Evolutionary conservation across 768 basidiomycete species (phyloP).

Genomic region (Cystofilobasidium bisporidii): DNA sequence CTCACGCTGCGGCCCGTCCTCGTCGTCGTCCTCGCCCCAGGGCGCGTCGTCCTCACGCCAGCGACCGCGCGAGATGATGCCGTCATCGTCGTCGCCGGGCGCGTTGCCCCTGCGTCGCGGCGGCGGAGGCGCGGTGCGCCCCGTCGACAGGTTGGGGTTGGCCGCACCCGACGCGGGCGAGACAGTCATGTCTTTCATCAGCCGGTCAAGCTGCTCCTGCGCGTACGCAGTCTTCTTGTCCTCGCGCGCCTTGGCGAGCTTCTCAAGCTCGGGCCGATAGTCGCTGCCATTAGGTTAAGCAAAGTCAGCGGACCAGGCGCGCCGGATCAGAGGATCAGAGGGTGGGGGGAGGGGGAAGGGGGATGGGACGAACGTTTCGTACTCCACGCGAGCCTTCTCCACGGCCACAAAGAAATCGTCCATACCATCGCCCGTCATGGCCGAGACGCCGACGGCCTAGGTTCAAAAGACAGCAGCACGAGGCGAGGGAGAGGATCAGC

Average conservation of each 20-base stretch:
- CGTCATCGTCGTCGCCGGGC: conserved; percentile 29
- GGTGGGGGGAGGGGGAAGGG: not conserved
- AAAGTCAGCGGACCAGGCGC: not conserved
- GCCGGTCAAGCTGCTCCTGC: conserved; percentile 36
- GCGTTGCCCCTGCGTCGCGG: not conserved
- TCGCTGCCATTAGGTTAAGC: too few relatives aligned
- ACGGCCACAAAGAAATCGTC: conserved; percentile 86
- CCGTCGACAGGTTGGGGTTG: conserved; percentile 15
- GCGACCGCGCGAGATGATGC: conserved; percentile 25
- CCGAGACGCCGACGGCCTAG: conserved; percentile 89
- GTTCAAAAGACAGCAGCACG: too few relatives aligned
- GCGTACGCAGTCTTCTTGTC: conserved; percentile 38
- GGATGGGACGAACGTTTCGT: conserved; percentile 59
- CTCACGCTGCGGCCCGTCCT: conserved; percentile 2
- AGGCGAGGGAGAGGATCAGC: too few relatives aligned
- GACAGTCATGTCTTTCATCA: conserved; percentile 41
- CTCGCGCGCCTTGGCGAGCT: conserved; percentile 45
- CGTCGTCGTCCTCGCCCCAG: conserved; percentile 24
- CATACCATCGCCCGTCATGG: conserved; percentile 89
- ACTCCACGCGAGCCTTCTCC: conserved; percentile 74
- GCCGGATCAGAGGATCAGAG: too few relatives aligned
- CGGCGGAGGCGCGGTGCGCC: not conserved
- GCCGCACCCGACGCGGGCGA: conserved; percentile 12
- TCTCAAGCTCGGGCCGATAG: conserved; percentile 80
- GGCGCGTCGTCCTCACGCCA: conserved; percentile 19